These are phyloP conservation scores for Globisporangium alternatum DNA, from an alignment of 352 stramenopile genomes.

Conservation along the genomic window DNA sequence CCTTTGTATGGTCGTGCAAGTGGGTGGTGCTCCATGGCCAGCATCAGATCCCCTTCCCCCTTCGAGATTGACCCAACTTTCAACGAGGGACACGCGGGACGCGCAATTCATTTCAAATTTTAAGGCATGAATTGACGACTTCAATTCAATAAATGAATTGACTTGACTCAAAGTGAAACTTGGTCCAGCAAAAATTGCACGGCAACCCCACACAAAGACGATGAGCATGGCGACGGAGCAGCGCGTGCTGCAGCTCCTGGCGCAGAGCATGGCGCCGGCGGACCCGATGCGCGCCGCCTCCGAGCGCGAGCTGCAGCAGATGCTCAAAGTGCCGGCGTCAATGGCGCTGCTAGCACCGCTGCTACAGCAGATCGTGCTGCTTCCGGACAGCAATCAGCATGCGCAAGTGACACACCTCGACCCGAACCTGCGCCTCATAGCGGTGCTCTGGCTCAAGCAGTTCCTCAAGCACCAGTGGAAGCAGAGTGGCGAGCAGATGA, in stretches of 20 bases:
- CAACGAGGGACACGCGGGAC: background rate
- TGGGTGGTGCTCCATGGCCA: constrained; percentile 40
- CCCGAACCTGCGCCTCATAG: constrained; percentile 54
- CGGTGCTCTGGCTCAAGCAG: constrained; percentile 80
- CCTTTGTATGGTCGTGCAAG: constrained; percentile 62
- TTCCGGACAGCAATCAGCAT: constrained; percentile 34
- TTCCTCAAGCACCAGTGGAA: constrained; percentile 56
- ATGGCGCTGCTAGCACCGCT: constrained; percentile 38
- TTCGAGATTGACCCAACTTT: constrained; percentile 1
- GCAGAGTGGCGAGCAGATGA: constrained; percentile 21
- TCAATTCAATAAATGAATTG: constrained; percentile 2
- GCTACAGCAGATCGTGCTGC: constrained; percentile 43
- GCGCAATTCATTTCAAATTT: constrained; percentile 1
- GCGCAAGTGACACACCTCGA: constrained; percentile 29
- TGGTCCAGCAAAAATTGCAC: background rate
- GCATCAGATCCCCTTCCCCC: background rate
- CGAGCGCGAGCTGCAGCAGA: constrained; percentile 51
- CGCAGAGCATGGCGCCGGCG: constrained; percentile 34
- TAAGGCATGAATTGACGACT: constrained; percentile 1
- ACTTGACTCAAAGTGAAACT: too few species aligned
- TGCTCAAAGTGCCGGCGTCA: constrained; percentile 8
- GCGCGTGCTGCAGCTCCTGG: constrained; percentile 51
- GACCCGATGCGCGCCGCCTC: constrained; percentile 41
- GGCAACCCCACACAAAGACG: constrained; percentile 16
- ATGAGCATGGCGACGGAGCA: constrained; percentile 16